Percentiles rank a stretch among this genome's conserved stretches.
phyloP scores from a whole-genome alignment of 139 green algal genomes.

The Raphidocelis subcapitata region DNA sequence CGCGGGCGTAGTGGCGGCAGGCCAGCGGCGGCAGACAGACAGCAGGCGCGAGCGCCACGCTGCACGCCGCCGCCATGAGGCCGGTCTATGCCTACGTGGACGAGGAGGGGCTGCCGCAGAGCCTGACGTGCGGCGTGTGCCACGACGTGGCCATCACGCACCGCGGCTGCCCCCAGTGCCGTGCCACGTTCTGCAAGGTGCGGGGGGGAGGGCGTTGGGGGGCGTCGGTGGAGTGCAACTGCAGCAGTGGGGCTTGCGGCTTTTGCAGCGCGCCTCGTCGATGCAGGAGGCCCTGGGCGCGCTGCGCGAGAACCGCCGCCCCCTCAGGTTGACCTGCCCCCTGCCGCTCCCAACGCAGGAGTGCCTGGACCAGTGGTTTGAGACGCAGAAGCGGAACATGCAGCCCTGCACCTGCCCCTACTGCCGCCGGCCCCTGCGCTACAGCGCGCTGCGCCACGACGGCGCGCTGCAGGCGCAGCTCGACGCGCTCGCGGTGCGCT shows the following conservation, averaged over 20 bases:
- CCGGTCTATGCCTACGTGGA: constrained; percentile 1
- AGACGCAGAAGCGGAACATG: constrained; percentile 7
- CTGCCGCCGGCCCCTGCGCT: constrained; percentile 14
- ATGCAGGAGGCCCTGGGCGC: too few relatives aligned
- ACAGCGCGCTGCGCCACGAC: constrained; percentile 16
- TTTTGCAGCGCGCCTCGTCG: too few relatives aligned
- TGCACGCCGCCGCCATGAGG: too few relatives aligned
- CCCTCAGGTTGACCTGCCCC: too few relatives aligned
- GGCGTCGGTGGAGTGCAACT: too few relatives aligned
- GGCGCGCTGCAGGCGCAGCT: constrained; percentile 11
- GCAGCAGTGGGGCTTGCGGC: too few relatives aligned
- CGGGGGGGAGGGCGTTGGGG: background rate
- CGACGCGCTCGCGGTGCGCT: background rate
- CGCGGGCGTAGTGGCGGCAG: too few relatives aligned
- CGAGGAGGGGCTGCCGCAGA: background rate
- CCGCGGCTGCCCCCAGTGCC: constrained; percentile 15
- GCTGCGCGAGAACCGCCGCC: too few relatives aligned
- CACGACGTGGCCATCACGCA: constrained; percentile 19
- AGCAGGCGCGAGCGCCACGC: too few relatives aligned
- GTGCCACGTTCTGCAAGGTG: constrained; percentile 20
- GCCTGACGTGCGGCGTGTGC: constrained; percentile 23
- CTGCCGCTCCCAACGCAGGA: too few relatives aligned
- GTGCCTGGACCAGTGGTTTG: constrained; percentile 1
- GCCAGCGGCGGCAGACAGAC: too few relatives aligned
- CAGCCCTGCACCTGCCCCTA: constrained; percentile 25